These are phyloP conservation scores for Erysimum pusillum DNA, from an alignment of 441 rosid genomes.

Conservation along the genomic window DNA sequence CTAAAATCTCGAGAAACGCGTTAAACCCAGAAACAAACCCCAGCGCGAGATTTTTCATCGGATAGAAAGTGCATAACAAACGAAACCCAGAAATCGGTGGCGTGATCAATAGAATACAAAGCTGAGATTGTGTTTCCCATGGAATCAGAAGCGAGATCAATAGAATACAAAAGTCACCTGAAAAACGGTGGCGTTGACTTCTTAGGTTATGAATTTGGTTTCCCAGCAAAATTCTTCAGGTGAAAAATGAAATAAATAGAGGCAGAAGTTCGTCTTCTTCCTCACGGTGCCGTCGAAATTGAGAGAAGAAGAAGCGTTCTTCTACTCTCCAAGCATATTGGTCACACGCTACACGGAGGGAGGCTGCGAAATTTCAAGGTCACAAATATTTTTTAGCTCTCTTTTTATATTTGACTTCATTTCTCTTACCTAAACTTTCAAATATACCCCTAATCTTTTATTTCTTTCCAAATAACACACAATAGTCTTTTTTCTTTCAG, in stretches of 20 bases:
- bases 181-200: constrained; percentile 18
- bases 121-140: neutral
- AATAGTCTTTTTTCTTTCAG: neutral
- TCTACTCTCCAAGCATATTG: constrained; percentile 45
- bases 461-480: neutral
- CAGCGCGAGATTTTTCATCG: neutral
- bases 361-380: constrained; percentile 43
- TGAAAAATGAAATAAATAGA: neutral
- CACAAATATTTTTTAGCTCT: constrained; percentile 1
- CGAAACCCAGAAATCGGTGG: constrained; percentile 23
- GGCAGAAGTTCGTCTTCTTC: constrained; percentile 31
- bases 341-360: constrained; percentile 39
- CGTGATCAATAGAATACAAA: neutral
- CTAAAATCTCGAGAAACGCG: constrained; percentile 17
- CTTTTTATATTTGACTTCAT: constrained; percentile 15
- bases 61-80: neutral
- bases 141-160: constrained; percentile 12
- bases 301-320: constrained; percentile 40
- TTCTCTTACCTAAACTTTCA: constrained; percentile 30
- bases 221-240: neutral
- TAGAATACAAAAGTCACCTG: constrained; percentile 38
- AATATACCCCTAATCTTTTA: constrained; percentile 14
- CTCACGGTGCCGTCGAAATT: constrained; percentile 1
- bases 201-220: neutral
- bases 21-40: constrained; percentile 26